Evolutionary conservation across 2,329 filamentous ascomycete genomes (phyloP), one percentile per base, ranked within the genome.

Genomic region (Orbilia javanica): DNA sequence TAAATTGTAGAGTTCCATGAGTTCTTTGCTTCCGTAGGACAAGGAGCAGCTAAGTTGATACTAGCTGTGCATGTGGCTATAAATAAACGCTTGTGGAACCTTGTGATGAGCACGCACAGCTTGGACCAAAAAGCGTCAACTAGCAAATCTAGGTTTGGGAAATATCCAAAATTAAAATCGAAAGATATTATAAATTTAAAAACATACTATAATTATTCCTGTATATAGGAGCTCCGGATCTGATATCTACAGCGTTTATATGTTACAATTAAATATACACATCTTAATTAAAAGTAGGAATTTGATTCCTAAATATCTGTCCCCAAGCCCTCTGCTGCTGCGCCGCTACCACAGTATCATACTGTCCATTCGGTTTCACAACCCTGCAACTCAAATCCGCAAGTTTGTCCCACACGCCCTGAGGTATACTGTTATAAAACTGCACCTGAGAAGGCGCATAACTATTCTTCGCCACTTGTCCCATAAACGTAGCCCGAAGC

Each of bases 391-490:
- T 57, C 31, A 73, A 31, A 36, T 73, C 69, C 18, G 69, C 69
- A 20, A 73, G 60, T 22, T 39, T 73, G 39, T 73, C 27, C 60
- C 69, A 73, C 25, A 31, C 36, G 1, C 60, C 29, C 27, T 57
- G 34, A 13, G 60, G 69, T 22, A 73, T 73, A 31, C 69, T 66
- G n/a, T 44, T 73, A 53, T 73, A 66, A 20, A 73, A 73, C 29
- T 52, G 27, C 0, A 73, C 50, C 18, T 73, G 69, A n/a, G 69
- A 48, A 4, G 69, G 25, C 2, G 69, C 60, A 11, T 73, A 73
- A 6, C 25, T 22, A 20, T 46, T 57, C 27, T 20, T 66, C 5
- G 34, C 60, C 2, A 60, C 60, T 20, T 46, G 22, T 5, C 22
- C 39, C 69, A 73, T 73, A 20, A 73, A 66, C 0, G 27, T 39